Base-by-base conservation (phyloP, 1,284 basidiomycete species). In the Austroboletus novae-zelandiae region DNA sequence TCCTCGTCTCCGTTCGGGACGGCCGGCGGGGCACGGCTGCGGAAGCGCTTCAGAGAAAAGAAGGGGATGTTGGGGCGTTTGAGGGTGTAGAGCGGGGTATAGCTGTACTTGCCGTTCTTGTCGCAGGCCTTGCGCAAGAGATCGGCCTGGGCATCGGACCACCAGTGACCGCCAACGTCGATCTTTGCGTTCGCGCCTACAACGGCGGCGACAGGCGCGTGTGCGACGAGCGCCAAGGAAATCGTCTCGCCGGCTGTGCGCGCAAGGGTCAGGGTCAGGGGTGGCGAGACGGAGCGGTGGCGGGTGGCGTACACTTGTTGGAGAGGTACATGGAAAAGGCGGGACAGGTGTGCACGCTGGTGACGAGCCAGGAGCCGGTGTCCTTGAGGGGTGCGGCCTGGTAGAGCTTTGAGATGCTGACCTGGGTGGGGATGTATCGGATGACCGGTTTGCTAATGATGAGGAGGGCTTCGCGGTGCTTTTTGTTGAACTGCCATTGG, bases 321-420 rank as follows among this genome's bases (percentile, higher is more conserved):
- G 62, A 65, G 31, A 65, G 57, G 20, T 68, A 65, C 49, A 65
- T 57, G 23, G 51, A 62, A n/a, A 47, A 65, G 0, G 65, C 66
- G 6, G 62, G 66, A 11, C 65, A 65, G 8, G 43, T 5, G 43
- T 66, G 50, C 0, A 54, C 17, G 43, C 44, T 56, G 0, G 59
- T 68, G 51, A 67, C 65, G 40, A 65, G 49, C 35, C 43, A 60
- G 29, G 2, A 10, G 8, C 29, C 10, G 44, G 53, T 68, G 61
- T 54, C 51, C 13, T n/a, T 58, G 27, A 65, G 57, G 7, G 10
- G 25, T 5, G 52, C 57, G 0, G 64, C 52, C 4, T 34, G 35
- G 37, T 61, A 66, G 23, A 68, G 52, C 0, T n/a, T 35, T 0
- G 52, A 45, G 43, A 67, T 51, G 43, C 55, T n/a, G 37, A 47